Evolutionary conservation across 805 yeast species (phyloP).

Genomic region (Candida glaebosa): DNA sequence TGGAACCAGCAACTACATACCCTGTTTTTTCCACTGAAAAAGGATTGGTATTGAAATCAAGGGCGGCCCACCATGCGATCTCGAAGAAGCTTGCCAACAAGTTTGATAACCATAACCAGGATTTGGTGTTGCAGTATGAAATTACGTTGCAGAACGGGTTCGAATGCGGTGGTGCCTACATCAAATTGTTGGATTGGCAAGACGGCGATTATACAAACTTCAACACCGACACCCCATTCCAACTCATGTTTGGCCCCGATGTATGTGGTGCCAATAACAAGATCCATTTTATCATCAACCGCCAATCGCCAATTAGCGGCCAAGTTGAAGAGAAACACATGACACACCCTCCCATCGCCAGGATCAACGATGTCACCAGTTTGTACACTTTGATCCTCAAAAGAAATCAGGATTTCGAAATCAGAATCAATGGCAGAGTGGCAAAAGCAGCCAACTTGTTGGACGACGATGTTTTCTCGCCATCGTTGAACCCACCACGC

Average conservation of each 20-base stretch:
- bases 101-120: conserved; percentile 56
- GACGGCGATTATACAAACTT: conserved; percentile 46
- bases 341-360: conserved; percentile 62
- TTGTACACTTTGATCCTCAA: conserved; percentile 75
- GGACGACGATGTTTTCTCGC: conserved; percentile 50
- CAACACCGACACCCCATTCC: conserved; percentile 66
- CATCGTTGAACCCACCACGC: conserved; percentile 64
- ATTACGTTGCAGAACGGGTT: conserved; percentile 78
- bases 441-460: conserved; percentile 68
- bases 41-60: conserved; percentile 72
- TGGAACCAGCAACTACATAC: conserved; percentile 49
- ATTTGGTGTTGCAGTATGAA: conserved; percentile 85
- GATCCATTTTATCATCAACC: conserved; percentile 70
- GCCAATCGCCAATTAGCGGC: conserved; percentile 53
- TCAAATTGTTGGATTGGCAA: conserved; percentile 58
- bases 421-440: conserved; percentile 77
- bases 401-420: conserved; percentile 66
- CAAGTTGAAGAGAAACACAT: conserved; percentile 68
- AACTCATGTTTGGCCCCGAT: conserved; percentile 94
- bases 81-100: conserved; percentile 56
- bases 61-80: conserved; percentile 82
- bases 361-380: conserved; percentile 52
- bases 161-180: conserved; percentile 86
- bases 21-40: conserved; percentile 64
- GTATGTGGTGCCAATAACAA: conserved; percentile 78